Evolutionary conservation across 306 rosid species (phyloP).

Genomic region (Gastrolobium bilobum): DNA sequence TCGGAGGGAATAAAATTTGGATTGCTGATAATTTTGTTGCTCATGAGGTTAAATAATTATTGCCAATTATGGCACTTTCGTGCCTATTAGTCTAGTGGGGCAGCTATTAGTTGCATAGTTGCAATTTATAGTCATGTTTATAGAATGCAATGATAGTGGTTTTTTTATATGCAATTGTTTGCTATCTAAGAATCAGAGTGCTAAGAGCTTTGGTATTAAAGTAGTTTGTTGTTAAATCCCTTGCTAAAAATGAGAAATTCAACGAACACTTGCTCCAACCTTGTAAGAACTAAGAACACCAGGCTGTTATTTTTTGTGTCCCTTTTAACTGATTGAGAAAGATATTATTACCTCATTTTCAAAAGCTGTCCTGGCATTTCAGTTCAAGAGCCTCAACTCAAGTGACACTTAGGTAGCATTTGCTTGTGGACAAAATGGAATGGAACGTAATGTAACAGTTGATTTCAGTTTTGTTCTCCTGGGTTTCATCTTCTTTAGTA

Average conservation of each 20-base stretch:
- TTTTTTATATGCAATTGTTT: neutral
- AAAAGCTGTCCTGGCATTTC: neutral
- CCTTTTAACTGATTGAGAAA: neutral
- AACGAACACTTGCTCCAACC: constrained; percentile 4
- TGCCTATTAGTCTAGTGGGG: constrained; percentile 1
- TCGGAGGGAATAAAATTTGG: neutral
- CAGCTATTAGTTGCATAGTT: neutral
- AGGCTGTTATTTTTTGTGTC: neutral
- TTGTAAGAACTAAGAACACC: neutral
- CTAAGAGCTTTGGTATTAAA: neutral
- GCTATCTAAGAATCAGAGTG: neutral
- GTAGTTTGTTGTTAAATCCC: constrained; percentile 11
- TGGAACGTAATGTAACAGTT: too few species aligned
- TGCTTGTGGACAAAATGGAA: too few species aligned
- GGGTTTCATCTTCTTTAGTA: too few species aligned
- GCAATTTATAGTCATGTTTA: constrained; percentile 1
- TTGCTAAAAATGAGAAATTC: neutral
- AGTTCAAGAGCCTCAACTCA: neutral
- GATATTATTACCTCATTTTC: constrained; percentile 10
- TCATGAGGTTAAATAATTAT: neutral
- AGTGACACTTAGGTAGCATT: neutral
- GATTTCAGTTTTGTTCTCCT: too few species aligned
- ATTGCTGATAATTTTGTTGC: neutral
- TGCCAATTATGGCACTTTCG: constrained; percentile 5
- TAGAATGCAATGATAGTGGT: neutral